Evolutionary conservation across 2,329 filamentous ascomycete genomes (phyloP), one percentile per base, ranked within the genome.

Genomic region (Coniosporium tulheliwenetii): DNA sequence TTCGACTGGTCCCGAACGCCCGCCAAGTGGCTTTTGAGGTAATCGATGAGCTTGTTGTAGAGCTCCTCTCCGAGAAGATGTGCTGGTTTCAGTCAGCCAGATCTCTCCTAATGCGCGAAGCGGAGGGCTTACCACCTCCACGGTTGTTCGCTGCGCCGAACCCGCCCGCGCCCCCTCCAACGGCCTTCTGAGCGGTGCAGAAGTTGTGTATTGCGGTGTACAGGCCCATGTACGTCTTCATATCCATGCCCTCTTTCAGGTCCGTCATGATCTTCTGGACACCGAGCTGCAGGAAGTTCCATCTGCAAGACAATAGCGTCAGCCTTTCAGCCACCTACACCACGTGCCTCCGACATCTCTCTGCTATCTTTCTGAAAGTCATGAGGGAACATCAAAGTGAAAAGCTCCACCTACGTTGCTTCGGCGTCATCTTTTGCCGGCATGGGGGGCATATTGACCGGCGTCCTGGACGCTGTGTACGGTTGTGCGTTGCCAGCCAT

Each of bases 161-260:
- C 69, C n/a, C 12, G 12, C n/a, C 36, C 19, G 19, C 16, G 13
- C 36, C 36, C 16, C 12, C 36, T 37, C 75, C 73, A 36, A 87
- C 78, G 1, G 85, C 85, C 60, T 96, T 96, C 61, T 96, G 91
- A 16, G 91, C 94, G 42, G 91, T 98, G 62, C 91, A 98, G 63
- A 98, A 98, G 67, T 98, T 95, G 66, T 98, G 91, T 39, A 98
- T 91, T 45, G 87, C 86, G 40, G 89, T 95, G 65, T 96, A 96
- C 45, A 95, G 78, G 42, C 84, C 85, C 89, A 96, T 95, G 64
- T 96, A 96, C 70, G 85, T 89, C 52, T 81, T 77, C 79, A 96
- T 86, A 55, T 95, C 87, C 64, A 98, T 83, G 45, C 91, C 91
- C 49, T 85, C 81, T 54, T 89, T 83, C 26, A 96, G 71, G 55